These are phyloP conservation scores for Lipomyces orientalis DNA, from an alignment of 805 yeast genomes.

Conservation along the genomic window DNA sequence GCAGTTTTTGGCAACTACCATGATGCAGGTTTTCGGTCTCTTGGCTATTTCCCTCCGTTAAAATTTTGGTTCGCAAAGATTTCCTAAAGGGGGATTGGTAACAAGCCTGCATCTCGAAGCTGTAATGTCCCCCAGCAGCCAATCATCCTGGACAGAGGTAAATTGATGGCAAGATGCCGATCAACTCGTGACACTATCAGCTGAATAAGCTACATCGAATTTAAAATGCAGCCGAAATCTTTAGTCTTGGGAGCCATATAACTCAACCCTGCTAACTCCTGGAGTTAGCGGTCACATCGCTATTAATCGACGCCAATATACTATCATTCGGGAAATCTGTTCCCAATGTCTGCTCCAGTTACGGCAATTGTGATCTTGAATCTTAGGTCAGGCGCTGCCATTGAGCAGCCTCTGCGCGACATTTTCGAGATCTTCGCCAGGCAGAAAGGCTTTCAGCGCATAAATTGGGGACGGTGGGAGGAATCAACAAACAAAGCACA, in stretches of 20 bases:
- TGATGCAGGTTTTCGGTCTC: neutral
- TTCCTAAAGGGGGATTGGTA: neutral
- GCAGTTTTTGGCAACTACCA: too few species aligned
- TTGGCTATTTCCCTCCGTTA: neutral
- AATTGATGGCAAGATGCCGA: neutral
- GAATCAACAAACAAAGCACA: neutral
- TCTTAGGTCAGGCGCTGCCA: neutral
- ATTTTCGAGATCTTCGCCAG: neutral
- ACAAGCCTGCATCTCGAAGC: neutral
- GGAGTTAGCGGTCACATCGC: constrained; percentile 1
- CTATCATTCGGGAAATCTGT: neutral
- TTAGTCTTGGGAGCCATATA: constrained; percentile 1
- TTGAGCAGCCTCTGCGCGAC: neutral
- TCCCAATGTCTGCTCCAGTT: constrained; percentile 7
- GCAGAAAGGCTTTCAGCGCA: neutral
- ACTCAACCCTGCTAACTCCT: neutral
- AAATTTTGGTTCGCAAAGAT: neutral
- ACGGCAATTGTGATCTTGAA: constrained; percentile 7
- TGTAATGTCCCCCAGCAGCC: neutral
- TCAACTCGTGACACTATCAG: neutral
- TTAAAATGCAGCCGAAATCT: neutral
- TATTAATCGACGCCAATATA: too few species aligned
- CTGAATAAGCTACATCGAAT: neutral
- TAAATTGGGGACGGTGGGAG: constrained; percentile 2
- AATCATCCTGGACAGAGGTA: neutral